Evolutionary conservation across 2,329 filamentous ascomycete species (phyloP).

Genomic region (Hypomyces rosellus): DNA sequence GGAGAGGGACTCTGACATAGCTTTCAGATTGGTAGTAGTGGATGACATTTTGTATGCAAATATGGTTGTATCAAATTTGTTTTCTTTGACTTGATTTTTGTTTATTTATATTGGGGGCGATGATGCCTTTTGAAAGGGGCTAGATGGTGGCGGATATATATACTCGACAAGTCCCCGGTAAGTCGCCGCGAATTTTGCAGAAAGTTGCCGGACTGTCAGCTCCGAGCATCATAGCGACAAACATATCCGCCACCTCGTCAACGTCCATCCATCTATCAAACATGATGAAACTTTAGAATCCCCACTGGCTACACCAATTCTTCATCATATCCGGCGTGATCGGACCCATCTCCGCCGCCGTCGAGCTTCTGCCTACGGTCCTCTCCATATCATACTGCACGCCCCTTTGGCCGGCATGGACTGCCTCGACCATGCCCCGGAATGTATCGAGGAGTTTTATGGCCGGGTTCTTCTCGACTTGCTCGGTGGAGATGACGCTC

Average conservation of each 20-base stretch:
- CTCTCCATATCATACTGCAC: conserved; percentile 34
- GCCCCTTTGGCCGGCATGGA: conserved; percentile 12
- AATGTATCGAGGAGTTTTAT: conserved; percentile 48
- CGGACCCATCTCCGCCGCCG: conserved; percentile 34
- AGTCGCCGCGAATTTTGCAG: conserved; percentile 9
- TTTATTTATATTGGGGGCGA: not conserved
- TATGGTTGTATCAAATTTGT: too few species aligned
- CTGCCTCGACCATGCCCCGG: conserved; percentile 15
- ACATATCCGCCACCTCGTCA: not conserved
- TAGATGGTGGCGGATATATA: not conserved
- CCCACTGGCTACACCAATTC: conserved; percentile 44
- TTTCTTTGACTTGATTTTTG: too few species aligned
- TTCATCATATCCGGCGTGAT: conserved; percentile 39
- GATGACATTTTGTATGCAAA: too few species aligned
- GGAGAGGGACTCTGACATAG: conserved; percentile 2
- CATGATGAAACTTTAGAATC: not conserved
- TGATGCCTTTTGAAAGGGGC: too few species aligned
- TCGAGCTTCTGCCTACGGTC: conserved; percentile 34
- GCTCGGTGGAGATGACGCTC: conserved; percentile 28
- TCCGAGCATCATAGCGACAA: too few species aligned
- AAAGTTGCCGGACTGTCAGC: too few species aligned
- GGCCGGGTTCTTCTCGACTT: conserved; percentile 39
- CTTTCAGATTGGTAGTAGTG: too few species aligned
- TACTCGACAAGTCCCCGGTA: conserved; percentile 23
- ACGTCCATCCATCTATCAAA: not conserved